Conservation (phyloP, 345 rosid species). For the Sisymbrium irio region DNA sequence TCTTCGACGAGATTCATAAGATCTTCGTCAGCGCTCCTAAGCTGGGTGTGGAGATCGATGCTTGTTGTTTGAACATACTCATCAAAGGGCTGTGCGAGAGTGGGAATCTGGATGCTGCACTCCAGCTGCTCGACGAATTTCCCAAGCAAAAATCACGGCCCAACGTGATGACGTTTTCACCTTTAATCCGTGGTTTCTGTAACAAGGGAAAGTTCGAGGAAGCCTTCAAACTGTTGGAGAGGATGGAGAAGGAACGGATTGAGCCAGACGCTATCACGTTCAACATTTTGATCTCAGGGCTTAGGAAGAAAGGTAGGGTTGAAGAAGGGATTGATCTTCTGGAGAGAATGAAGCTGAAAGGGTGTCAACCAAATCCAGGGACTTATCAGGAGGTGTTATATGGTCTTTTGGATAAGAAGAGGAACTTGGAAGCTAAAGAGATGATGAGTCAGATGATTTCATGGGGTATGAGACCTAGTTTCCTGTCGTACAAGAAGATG, state of each 20-base stretch:
- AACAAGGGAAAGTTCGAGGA: conserved; percentile 52
- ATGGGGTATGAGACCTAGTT: conserved; percentile 59
- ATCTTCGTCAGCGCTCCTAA: conserved; percentile 58
- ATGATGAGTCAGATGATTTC: conserved; percentile 57
- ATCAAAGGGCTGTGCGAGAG: conserved; percentile 72
- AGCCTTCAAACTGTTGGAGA: conserved; percentile 59
- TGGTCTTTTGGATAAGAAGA: conserved; percentile 64
- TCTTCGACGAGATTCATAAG: conserved; percentile 56
- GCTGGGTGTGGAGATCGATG: conserved; percentile 77
- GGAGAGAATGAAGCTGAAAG: conserved; percentile 59
- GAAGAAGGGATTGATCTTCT: conserved; percentile 60
- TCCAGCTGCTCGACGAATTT: conserved; percentile 90
- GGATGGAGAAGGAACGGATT: conserved; percentile 71
- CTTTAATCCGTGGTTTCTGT: conserved; percentile 69
- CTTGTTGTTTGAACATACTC: conserved; percentile 77
- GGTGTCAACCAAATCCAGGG: conserved; percentile 69
- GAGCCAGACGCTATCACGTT: conserved; percentile 69
- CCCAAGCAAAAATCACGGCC: conserved; percentile 68
- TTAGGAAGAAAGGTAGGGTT: conserved; percentile 71
- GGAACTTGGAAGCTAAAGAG: conserved; percentile 54
- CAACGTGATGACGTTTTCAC: conserved; percentile 71
- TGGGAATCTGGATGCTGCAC: conserved; percentile 63
- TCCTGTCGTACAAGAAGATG: conserved; percentile 59
- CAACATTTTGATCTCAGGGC: conserved; percentile 83
- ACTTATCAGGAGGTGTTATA: conserved; percentile 79